A percentile compares a stretch with the other conserved stretches of the same genome.
Conservation (phyloP, 495 filamentous ascomycete species). For the Daldinia caldariorum region DNA sequence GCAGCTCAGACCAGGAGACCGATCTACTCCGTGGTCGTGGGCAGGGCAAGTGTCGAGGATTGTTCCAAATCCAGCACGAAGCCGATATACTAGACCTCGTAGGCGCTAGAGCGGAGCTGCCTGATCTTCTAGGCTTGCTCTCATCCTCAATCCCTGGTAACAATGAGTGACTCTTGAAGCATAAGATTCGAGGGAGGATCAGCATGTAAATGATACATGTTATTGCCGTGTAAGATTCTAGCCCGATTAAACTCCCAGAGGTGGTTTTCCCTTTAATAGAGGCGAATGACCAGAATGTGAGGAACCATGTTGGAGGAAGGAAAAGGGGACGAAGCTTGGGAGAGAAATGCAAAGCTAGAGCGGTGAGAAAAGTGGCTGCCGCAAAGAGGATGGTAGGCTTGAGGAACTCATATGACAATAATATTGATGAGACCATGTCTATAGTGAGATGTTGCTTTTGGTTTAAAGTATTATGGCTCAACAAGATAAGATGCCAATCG, state of each 20-base stretch:
- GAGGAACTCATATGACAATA: slow-evolving; percentile 5
- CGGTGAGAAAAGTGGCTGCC: slow-evolving; percentile 1
- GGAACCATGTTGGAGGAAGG: slow-evolving; percentile 9
- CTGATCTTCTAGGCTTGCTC: background rate
- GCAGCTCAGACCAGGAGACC: slow-evolving; percentile 2
- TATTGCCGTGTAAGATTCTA: slow-evolving; percentile 21
- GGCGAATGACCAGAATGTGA: slow-evolving; percentile 7
- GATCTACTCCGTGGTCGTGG: background rate
- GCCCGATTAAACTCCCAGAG: background rate
- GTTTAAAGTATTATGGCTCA: background rate
- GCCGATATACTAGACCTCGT: slow-evolving; percentile 16
- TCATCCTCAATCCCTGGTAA: background rate
- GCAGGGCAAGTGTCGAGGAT: slow-evolving; percentile 13
- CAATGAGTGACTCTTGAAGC: slow-evolving; percentile 6
- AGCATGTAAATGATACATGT: slow-evolving; percentile 21
- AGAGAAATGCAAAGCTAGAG: slow-evolving; percentile 12
- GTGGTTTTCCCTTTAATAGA: background rate
- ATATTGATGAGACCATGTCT: slow-evolving; percentile 1
- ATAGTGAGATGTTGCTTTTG: background rate
- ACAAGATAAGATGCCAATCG: background rate
- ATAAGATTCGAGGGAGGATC: slow-evolving; percentile 12
- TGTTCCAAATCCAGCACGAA: slow-evolving; percentile 21
- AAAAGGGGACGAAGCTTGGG: slow-evolving; percentile 8
- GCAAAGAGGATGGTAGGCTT: slow-evolving; percentile 18
- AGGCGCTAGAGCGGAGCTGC: background rate